These are phyloP conservation scores for Mycena belliarum DNA, from an alignment of 768 basidiomycete species.

Conservation along the genomic window DNA sequence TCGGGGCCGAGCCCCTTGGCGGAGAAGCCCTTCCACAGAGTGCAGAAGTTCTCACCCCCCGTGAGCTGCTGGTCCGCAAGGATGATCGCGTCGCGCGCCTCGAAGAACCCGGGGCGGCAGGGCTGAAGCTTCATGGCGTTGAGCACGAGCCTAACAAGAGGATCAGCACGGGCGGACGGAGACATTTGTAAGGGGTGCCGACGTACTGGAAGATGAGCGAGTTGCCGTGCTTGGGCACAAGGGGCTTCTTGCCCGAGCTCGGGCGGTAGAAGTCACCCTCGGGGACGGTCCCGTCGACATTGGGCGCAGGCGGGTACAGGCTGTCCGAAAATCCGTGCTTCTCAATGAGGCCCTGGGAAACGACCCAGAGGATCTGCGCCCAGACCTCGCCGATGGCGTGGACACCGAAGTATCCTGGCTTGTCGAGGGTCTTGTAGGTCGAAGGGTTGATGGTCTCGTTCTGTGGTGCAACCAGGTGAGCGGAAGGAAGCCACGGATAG, in stretches of 20 bases:
- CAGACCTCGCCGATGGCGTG: constrained; percentile 94
- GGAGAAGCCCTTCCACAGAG: constrained; percentile 84
- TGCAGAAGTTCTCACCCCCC: constrained; percentile 90
- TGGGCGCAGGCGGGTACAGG: constrained; percentile 79
- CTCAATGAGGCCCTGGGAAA: constrained; percentile 70
- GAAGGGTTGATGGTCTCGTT: constrained; percentile 80
- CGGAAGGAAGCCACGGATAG: neutral
- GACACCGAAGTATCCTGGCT: constrained; percentile 92
- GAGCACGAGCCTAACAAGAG: constrained; percentile 63
- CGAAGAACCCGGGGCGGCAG: constrained; percentile 88
- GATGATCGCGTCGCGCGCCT: constrained; percentile 87
- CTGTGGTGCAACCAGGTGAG: constrained; percentile 24
- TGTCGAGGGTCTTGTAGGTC: constrained; percentile 92
- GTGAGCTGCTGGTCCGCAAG: constrained; percentile 90
- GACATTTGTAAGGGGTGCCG: constrained; percentile 3
- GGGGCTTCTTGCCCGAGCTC: constrained; percentile 49
- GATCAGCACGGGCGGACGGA: neutral
- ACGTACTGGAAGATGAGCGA: constrained; percentile 72
- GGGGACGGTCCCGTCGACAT: constrained; percentile 63
- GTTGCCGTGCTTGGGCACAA: constrained; percentile 91
- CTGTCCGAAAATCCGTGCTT: constrained; percentile 80
- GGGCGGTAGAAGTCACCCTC: constrained; percentile 74
- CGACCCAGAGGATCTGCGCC: constrained; percentile 88
- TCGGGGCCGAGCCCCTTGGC: constrained; percentile 79
- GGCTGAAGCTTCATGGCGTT: constrained; percentile 95